Conservation (phyloP, 2,329 filamentous ascomycete species). For the Orbilia quercus region DNA sequence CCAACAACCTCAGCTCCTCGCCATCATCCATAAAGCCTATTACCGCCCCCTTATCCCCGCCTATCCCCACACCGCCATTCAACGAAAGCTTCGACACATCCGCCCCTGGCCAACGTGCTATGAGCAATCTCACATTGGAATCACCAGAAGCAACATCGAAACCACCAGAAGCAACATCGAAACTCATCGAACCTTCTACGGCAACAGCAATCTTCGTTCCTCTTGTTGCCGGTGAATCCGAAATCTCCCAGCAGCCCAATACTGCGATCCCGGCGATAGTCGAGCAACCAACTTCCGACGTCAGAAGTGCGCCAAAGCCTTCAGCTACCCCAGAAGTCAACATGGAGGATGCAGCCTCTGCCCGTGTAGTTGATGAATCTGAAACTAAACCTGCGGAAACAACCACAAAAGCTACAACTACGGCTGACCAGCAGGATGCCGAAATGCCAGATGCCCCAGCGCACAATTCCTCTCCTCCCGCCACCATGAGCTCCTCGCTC, state of each 20-base stretch:
- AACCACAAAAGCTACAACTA: constrained; percentile 64
- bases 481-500: constrained; percentile 72
- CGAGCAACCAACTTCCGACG: constrained; percentile 40
- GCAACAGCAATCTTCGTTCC: constrained; percentile 38
- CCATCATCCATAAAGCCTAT: constrained; percentile 58
- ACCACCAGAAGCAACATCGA: constrained; percentile 57
- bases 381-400: constrained; percentile 62
- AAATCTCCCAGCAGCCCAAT: constrained; percentile 50
- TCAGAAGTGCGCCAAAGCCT: constrained; percentile 33
- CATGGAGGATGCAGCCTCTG: constrained; percentile 41
- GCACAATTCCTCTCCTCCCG: constrained; percentile 61
- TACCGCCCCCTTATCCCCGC: constrained; percentile 60
- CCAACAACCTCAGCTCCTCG: constrained; percentile 10
- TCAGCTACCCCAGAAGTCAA: constrained; percentile 41
- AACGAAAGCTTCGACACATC: constrained; percentile 61
- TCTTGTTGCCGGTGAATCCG: constrained; percentile 47
- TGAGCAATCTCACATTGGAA: constrained; percentile 60
- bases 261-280: constrained; percentile 54
- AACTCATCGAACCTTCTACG: constrained; percentile 34
- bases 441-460: constrained; percentile 69
- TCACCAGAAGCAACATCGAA: constrained; percentile 58
- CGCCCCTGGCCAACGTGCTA: constrained; percentile 55
- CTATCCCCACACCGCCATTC: constrained; percentile 60
- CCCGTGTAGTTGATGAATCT: constrained; percentile 59
- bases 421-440: constrained; percentile 64